Conservation (phyloP, 352 stramenopile genomes). For the Pythium brassicae region DNA sequence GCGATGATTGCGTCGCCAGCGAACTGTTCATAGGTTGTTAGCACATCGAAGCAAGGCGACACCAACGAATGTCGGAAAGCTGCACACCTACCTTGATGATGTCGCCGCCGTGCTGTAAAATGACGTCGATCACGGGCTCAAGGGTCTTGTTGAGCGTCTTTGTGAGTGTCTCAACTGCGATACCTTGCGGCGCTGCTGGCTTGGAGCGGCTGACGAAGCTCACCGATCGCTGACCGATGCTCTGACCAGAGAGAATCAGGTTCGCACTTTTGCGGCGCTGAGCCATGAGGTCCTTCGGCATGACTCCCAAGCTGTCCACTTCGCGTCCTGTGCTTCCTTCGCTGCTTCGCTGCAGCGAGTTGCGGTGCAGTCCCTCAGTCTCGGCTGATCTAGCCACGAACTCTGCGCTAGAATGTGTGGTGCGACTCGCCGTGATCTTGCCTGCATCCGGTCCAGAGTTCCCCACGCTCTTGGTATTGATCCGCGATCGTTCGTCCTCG, state of each 20-base stretch:
- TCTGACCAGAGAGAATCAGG: slow-evolving; percentile 15
- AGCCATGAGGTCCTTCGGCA: slow-evolving; percentile 17
- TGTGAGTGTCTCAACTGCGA: slow-evolving; percentile 66
- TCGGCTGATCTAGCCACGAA: background rate
- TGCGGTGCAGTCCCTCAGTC: background rate
- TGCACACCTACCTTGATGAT: slow-evolving; percentile 59
- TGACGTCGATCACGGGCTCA: slow-evolving; percentile 74
- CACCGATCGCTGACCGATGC: slow-evolving; percentile 17
- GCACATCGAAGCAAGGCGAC: background rate
- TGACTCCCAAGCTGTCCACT: slow-evolving; percentile 12
- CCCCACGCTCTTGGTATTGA: slow-evolving; percentile 14
- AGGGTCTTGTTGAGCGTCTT: slow-evolving; percentile 79
- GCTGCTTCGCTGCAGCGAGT: slow-evolving; percentile 4
- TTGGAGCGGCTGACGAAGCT: slow-evolving; percentile 51
- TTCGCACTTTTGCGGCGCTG: slow-evolving; percentile 5
- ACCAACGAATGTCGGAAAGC: no score
- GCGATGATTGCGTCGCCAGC: slow-evolving; percentile 77
- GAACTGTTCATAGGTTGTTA: slow-evolving; percentile 22
- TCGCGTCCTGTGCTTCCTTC: slow-evolving; percentile 6
- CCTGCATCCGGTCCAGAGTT: background rate
- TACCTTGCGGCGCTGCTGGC: slow-evolving; percentile 43
- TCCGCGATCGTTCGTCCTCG: slow-evolving; percentile 50
- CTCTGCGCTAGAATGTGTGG: background rate
- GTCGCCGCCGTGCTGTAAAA: slow-evolving; percentile 63
- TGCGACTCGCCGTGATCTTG: background rate